These are phyloP conservation scores for Fusarium bulbicola DNA, from an alignment of 2,329 filamentous ascomycete genomes.

Conservation along the genomic window DNA sequence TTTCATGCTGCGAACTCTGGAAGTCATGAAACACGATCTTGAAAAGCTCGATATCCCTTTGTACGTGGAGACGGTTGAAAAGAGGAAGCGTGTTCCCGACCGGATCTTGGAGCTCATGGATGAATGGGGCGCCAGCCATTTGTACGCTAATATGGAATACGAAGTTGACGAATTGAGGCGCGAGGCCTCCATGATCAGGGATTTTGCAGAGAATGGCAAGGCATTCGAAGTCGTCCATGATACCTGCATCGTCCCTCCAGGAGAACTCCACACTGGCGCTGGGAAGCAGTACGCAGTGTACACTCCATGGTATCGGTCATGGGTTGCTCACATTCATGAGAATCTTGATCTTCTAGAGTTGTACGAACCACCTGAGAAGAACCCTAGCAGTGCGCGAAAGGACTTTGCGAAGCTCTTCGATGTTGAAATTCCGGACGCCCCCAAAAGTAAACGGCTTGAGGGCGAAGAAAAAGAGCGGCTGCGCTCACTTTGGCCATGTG, in stretches of 20 bases:
- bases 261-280: slow-evolving; percentile 69
- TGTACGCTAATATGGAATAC: slow-evolving; percentile 89
- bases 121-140: slow-evolving; percentile 76
- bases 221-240: slow-evolving; percentile 80
- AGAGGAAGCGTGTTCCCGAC: slow-evolving; percentile 68
- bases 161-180: slow-evolving; percentile 89
- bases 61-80: slow-evolving; percentile 75
- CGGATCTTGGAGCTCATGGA: slow-evolving; percentile 72
- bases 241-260: slow-evolving; percentile 83
- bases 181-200: slow-evolving; percentile 72
- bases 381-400: slow-evolving; percentile 48
- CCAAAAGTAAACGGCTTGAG: slow-evolving; percentile 68
- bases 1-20: slow-evolving; percentile 79
- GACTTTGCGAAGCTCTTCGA: slow-evolving; percentile 67
- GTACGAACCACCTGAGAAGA: slow-evolving; percentile 58
- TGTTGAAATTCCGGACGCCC: slow-evolving; percentile 66
- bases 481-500: slow-evolving; percentile 73
- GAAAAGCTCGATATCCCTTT: slow-evolving; percentile 79
- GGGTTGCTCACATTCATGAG: slow-evolving; percentile 76
- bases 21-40: slow-evolving; percentile 72
- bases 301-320: slow-evolving; percentile 81
- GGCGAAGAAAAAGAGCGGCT: slow-evolving; percentile 68
- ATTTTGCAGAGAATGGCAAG: slow-evolving; percentile 70
- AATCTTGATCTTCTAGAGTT: slow-evolving; percentile 73
- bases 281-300: slow-evolving; percentile 89